phyloP scores from a whole-genome alignment of 2,329 filamentous ascomycete genomes.

The Apiospora marii region DNA sequence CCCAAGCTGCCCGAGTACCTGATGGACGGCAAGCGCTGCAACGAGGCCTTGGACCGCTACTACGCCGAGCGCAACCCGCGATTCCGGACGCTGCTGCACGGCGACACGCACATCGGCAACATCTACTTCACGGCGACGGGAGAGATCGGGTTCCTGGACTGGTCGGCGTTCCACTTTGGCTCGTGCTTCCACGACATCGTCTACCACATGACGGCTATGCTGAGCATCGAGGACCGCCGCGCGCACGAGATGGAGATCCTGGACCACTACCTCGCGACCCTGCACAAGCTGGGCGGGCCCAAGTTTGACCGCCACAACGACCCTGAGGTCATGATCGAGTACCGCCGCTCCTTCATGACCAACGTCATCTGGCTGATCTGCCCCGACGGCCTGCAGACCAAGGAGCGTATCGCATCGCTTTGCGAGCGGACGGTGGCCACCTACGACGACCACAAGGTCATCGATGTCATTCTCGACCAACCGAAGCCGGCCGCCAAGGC shows the following conservation, averaged over 20 bases:
- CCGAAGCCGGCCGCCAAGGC: constrained; percentile 21
- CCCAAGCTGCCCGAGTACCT: constrained; percentile 47
- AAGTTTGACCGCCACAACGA: constrained; percentile 36
- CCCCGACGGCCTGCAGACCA: constrained; percentile 43
- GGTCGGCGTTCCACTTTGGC: constrained; percentile 50
- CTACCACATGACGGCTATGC: constrained; percentile 49
- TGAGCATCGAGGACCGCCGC: constrained; percentile 50
- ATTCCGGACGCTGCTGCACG: constrained; percentile 51
- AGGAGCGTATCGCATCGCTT: constrained; percentile 44
- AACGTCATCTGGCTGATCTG: constrained; percentile 43
- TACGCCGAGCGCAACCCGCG: constrained; percentile 46
- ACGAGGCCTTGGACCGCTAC: constrained; percentile 47
- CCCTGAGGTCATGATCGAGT: constrained; percentile 42
- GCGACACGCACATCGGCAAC: constrained; percentile 53
- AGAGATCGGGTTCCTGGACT: constrained; percentile 50
- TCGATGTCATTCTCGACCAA: constrained; percentile 38
- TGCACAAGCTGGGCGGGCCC: constrained; percentile 44
- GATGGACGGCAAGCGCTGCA: constrained; percentile 45
- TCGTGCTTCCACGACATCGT: constrained; percentile 53
- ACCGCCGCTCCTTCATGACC: constrained; percentile 43
- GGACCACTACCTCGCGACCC: constrained; percentile 45
- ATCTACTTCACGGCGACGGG: constrained; percentile 48
- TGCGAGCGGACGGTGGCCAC: constrained; percentile 46
- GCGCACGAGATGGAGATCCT: constrained; percentile 48
- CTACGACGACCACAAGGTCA: constrained; percentile 47